Evolutionary conservation across 2,329 filamentous ascomycete genomes (phyloP), one percentile per base, ranked within the genome.

Genomic region (Xylaria digitata): DNA sequence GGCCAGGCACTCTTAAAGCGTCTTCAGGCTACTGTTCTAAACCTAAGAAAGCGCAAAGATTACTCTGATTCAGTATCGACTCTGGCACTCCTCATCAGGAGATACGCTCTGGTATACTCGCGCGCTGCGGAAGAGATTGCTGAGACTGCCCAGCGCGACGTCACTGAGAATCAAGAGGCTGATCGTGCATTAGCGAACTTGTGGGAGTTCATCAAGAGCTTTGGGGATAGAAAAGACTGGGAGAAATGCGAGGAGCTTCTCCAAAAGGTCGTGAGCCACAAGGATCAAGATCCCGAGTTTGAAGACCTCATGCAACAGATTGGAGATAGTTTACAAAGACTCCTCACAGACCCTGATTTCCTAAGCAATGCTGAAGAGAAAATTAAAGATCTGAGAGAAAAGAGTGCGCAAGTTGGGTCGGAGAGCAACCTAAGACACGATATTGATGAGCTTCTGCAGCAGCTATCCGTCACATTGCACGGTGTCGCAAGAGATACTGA

Each of bases 1-100:
- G 89, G 88, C 63, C 86, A 92, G 46, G 89, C 92, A 0, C 80
- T 98, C 63, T 75, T 95, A 6, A 85, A 89, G 71, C 89, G 94
- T 6, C 82, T 98, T 56, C 95, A 94, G 78, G 84, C 91, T 73
- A 89, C 91, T 0, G 89, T 98, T 3, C 72, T 87, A 15, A 92
- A 91, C 45, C 85, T 98, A 15, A 86, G 92, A 7, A 86, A 92
- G 74, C 89, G 92, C 58, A 87, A 86, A 7, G 93, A 97, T 77
- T 98, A 98, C 77, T 89, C 91, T 0, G 89, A 94, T 54, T 97
- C 94, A 0, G 93, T 97, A 0, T 93, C 92, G 0, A 93, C 90
- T 0, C 79, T 98, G 37, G 88, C 92, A 0, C 80, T 89, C 7
- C 83, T 98, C 6, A 84, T 97, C 63, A 88, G 93, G 75, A 88